Evolutionary conservation across 345 rosid genomes (phyloP).

Genomic region (Eucalyptus brandiana): DNA sequence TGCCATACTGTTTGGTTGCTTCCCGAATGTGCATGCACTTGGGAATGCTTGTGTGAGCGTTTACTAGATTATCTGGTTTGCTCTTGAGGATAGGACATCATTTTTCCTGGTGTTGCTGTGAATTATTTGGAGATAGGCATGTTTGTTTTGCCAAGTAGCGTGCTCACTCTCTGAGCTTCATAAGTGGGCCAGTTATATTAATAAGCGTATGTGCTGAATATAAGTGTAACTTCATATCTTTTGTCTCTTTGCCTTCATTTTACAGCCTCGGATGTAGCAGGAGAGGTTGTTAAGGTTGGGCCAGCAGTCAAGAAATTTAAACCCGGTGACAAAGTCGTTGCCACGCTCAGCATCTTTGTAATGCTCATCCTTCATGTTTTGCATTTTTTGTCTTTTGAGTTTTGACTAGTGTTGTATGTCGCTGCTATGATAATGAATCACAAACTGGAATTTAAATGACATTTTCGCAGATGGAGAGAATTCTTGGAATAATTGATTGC

Average conservation of each 20-base stretch:
- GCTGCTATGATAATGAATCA: neutral
- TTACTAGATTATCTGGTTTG: neutral
- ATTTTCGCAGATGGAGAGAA: neutral
- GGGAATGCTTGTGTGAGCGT: neutral
- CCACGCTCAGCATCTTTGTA: slow-evolving; percentile 1
- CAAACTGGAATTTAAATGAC: neutral
- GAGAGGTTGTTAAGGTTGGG: slow-evolving; percentile 23
- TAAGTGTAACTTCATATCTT: neutral
- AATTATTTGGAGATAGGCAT: neutral
- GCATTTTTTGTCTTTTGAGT: neutral
- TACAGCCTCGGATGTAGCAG: slow-evolving; percentile 19
- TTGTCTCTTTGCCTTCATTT: neutral
- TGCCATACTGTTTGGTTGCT: neutral
- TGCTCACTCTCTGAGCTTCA: neutral
- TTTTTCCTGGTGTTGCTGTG: neutral
- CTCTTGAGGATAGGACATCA: neutral
- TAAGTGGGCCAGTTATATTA: neutral
- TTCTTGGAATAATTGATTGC: neutral
- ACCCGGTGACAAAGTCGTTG: slow-evolving; percentile 19
- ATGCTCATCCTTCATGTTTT: neutral
- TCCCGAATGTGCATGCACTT: neutral
- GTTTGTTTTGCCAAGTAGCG: neutral
- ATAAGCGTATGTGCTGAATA: neutral
- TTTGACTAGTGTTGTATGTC: neutral
- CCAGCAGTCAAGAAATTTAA: slow-evolving; percentile 10